Conservation (phyloP, 2,329 filamentous ascomycete species). For the Stachybotrys elegans region DNA sequence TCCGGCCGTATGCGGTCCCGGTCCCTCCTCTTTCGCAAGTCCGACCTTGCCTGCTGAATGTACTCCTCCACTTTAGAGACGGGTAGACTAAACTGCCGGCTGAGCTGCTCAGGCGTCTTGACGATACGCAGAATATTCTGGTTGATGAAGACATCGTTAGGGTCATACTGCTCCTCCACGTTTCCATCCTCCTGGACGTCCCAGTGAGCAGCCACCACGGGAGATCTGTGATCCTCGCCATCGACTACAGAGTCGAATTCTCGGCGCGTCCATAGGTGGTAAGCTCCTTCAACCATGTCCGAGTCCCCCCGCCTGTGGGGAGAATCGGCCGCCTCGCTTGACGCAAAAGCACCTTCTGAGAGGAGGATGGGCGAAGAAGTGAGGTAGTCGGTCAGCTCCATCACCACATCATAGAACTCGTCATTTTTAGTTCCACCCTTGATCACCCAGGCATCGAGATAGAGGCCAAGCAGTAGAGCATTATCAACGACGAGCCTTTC, state of each 20-base stretch:
- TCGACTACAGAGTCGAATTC: slow-evolving; percentile 74
- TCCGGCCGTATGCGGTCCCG: slow-evolving; percentile 70
- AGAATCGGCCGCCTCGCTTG: slow-evolving; percentile 88
- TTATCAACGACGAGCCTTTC: slow-evolving; percentile 98
- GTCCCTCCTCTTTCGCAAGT: slow-evolving; percentile 67
- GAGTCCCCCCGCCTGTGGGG: slow-evolving; percentile 66
- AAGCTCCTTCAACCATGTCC: slow-evolving; percentile 86
- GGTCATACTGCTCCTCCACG: slow-evolving; percentile 74
- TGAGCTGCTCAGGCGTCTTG: slow-evolving; percentile 62
- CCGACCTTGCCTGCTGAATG: slow-evolving; percentile 61
- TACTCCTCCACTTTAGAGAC: slow-evolving; percentile 64
- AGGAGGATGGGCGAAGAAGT: slow-evolving; percentile 65
- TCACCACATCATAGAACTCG: slow-evolving; percentile 72
- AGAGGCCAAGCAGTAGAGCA: slow-evolving; percentile 75
- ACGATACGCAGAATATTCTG: slow-evolving; percentile 81
- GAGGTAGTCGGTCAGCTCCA: slow-evolving; percentile 84
- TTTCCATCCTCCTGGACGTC: slow-evolving; percentile 82
- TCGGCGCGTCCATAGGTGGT: slow-evolving; percentile 87
- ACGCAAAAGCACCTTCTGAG: slow-evolving; percentile 70
- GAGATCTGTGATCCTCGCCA: slow-evolving; percentile 51
- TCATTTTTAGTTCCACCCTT: slow-evolving; percentile 45
- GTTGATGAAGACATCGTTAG: slow-evolving; percentile 89
- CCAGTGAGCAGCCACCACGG: slow-evolving; percentile 78
- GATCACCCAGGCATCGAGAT: slow-evolving; percentile 78
- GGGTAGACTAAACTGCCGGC: slow-evolving; percentile 68